phyloP scores from a whole-genome alignment of 148 eudicot genomes.

The Nyssa sinensis region DNA sequence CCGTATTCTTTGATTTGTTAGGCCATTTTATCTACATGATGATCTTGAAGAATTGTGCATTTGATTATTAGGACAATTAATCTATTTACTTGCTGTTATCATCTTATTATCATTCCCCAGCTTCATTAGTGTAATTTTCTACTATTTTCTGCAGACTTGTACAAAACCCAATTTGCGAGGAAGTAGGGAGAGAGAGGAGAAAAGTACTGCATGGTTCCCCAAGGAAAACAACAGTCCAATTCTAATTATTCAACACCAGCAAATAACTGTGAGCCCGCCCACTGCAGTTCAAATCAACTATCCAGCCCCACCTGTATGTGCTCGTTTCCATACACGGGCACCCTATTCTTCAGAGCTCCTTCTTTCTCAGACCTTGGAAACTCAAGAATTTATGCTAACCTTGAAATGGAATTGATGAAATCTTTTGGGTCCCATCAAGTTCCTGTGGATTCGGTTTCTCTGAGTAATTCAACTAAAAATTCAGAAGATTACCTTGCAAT shows the following conservation, averaged over 20 bases:
- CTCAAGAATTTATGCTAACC: conserved; percentile 21
- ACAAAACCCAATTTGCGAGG: conserved; percentile 43
- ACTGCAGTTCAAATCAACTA: conserved; percentile 42
- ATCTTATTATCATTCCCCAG: not conserved
- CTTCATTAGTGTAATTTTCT: not conserved
- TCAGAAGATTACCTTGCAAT: conserved; percentile 38
- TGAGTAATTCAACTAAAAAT: conserved; percentile 43
- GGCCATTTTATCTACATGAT: not conserved
- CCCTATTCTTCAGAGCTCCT: conserved; percentile 49
- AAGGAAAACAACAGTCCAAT: conserved; percentile 18
- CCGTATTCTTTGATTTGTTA: not conserved
- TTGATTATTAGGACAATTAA: not conserved
- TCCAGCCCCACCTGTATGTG: conserved; percentile 67
- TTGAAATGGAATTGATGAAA: conserved; percentile 36
- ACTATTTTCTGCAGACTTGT: conserved; percentile 44
- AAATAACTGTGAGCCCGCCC: conserved; percentile 32
- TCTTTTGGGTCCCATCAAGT: conserved; percentile 24
- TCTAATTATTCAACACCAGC: conserved; percentile 43
- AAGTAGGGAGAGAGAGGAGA: conserved; percentile 1
- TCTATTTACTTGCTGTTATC: not conserved
- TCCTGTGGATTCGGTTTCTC: conserved; percentile 64
- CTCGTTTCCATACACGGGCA: conserved; percentile 56
- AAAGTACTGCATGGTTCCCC: conserved; percentile 36
- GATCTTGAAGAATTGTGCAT: not conserved
- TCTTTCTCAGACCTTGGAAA: conserved; percentile 51